Evolutionary conservation across 2,329 filamentous ascomycete species (phyloP).

Genomic region (Fusarium nodosum): DNA sequence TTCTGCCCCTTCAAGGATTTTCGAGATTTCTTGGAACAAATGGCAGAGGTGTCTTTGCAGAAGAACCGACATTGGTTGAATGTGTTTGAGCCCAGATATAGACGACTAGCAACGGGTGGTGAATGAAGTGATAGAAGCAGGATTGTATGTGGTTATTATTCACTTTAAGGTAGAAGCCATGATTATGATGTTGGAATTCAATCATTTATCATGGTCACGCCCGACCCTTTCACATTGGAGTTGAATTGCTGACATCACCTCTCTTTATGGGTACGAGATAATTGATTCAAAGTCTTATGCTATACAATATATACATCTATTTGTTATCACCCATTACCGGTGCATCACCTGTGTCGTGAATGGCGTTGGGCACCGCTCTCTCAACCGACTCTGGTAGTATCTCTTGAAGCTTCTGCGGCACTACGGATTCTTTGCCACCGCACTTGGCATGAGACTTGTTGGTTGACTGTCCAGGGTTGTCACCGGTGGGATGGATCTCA

Average conservation of each 20-base stretch:
- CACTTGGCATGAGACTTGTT: conserved; percentile 42
- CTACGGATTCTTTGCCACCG: conserved; percentile 39
- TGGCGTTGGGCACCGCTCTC: conserved; percentile 38
- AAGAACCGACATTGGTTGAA: neutral
- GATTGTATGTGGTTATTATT: neutral
- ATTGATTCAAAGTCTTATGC: no score
- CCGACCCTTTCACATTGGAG: neutral
- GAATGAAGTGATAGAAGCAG: neutral
- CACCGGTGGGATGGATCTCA: conserved; percentile 40
- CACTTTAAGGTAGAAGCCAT: neutral
- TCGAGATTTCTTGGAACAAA: conserved; percentile 6
- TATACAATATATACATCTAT: neutral
- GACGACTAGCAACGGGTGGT: neutral
- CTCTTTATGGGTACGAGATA: no score
- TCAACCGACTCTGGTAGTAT: conserved; percentile 45
- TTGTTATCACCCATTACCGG: conserved; percentile 25
- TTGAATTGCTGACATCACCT: no score
- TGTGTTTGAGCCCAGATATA: conserved; percentile 17
- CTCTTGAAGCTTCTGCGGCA: conserved; percentile 46
- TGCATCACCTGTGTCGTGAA: conserved; percentile 43
- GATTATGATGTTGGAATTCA: neutral
- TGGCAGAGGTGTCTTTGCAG: conserved; percentile 3
- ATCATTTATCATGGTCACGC: neutral
- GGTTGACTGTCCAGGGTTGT: conserved; percentile 35
- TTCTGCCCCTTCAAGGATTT: neutral